These are phyloP conservation scores for Candida quercuum DNA, from an alignment of 805 yeast genomes.

Conservation along the genomic window DNA sequence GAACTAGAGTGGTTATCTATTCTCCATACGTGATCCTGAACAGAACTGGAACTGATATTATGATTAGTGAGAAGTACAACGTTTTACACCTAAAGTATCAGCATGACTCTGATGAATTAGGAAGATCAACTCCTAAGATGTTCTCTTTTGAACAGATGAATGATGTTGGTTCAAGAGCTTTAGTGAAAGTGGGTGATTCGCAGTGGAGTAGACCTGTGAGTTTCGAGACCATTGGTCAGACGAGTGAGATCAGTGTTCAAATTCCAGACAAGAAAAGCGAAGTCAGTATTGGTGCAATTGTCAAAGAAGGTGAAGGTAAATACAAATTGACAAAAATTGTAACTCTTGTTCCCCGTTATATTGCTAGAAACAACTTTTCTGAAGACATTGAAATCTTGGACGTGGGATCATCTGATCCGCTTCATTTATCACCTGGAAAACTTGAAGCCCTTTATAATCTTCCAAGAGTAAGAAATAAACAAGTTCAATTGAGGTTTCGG, in stretches of 20 bases:
- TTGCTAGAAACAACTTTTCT: conserved; percentile 57
- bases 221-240: conserved; percentile 87
- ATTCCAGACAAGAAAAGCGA: conserved; percentile 50
- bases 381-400: conserved; percentile 58
- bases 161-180: conserved; percentile 61
- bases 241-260: conserved; percentile 50
- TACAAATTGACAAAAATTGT: conserved; percentile 74
- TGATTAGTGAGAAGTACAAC: conserved; percentile 49
- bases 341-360: conserved; percentile 76
- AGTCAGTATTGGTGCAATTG: conserved; percentile 67
- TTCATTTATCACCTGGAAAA: conserved; percentile 41
- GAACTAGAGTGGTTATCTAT: conserved; percentile 63
- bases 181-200: conserved; percentile 62
- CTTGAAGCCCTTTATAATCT: conserved; percentile 60
- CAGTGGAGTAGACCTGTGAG: conserved; percentile 69
- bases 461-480: conserved; percentile 51
- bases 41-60: conserved; percentile 64
- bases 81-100: conserved; percentile 40
- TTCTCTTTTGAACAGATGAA: conserved; percentile 70
- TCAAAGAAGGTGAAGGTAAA: conserved; percentile 81
- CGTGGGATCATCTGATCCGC: conserved; percentile 53
- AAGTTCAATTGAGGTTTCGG: conserved; percentile 52
- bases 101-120: conserved; percentile 24
- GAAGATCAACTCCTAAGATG: conserved; percentile 56
- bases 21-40: conserved; percentile 84